Base-by-base conservation (phyloP, 1,284 basidiomycete species). In the Kwoniella shivajii region DNA sequence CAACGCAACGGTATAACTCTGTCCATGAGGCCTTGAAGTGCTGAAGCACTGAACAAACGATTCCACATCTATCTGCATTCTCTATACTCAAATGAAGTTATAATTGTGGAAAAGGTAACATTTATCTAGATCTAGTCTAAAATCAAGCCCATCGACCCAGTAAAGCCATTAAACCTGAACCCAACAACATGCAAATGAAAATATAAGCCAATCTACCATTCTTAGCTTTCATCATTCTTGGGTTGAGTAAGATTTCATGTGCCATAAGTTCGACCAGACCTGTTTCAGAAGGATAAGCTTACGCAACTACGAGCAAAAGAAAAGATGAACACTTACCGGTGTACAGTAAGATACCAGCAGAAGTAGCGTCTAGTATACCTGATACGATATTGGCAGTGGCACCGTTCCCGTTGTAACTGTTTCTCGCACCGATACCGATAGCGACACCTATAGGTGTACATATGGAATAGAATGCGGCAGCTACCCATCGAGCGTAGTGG, bases 211-310 rank as follows among this genome's bases (percentile, higher is more conserved):
- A 75, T 73, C 85, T 86, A 27, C 73, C 67, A 54, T 84, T 84
- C 20, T 85, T 85, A 20, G 83, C 84, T 50, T 83, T 81, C 74
- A 87, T 85, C 87, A 93, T 92, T 53, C 88, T 83, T 56, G 85
- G 84, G 80, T 86, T 92, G 78, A 95, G 91, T 47, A 96, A 74
- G 78, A 97, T 93, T 69, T 95, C 92, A 73, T 95, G 92, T 0
- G 91, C 92, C 46, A 97, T 83, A 1, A 95, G 83, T 86, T 95
- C 92, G 29, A 94, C 92, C 27, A 94, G 81, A 50, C 70, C 60
- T 61, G 39, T 20, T 14, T 36, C 20, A 41, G 11, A 39, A 39
- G 3, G 27, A 45, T 0, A 44, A 44, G 10, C 7, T 38, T 38
- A 9, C 6, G 6, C 37, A 38, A 6, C 18, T 38, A 18, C 14